These are phyloP conservation scores for Blastocystis sp. DNA, from an alignment of 352 stramenopile species.

Conservation along the genomic window DNA sequence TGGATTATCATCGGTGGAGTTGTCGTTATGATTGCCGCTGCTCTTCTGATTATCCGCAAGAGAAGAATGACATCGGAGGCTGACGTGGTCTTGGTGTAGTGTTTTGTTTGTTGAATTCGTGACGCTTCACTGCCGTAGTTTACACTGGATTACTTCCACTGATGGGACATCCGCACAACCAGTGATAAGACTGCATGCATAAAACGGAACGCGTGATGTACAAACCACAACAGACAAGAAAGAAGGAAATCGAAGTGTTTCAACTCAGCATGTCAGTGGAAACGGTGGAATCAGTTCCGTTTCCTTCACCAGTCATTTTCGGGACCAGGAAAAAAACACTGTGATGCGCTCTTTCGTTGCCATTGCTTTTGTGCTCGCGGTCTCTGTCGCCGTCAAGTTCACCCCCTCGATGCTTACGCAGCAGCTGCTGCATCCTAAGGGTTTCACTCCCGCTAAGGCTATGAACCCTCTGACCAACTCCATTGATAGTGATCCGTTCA, in stretches of 20 bases:
- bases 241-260: too few relatives aligned
- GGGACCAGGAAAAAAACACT: too few relatives aligned
- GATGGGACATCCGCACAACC: too few relatives aligned
- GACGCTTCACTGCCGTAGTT: too few relatives aligned
- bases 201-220: too few relatives aligned
- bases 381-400: not conserved
- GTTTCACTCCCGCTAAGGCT: not conserved
- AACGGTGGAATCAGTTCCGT: too few relatives aligned
- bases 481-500: not conserved
- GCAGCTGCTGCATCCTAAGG: not conserved
- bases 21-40: not conserved
- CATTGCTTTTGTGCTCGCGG: not conserved
- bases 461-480: not conserved
- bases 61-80: too few relatives aligned
- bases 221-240: too few relatives aligned
- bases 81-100: not conserved
- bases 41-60: not conserved
- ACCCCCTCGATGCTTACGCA: not conserved
- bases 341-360: not conserved
- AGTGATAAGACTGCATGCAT: too few relatives aligned
- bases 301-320: too few relatives aligned
- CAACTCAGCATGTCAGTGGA: too few relatives aligned
- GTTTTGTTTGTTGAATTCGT: not conserved
- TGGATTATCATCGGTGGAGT: not conserved
- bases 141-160: too few relatives aligned